A percentile compares a stretch with the other conserved stretches of the same genome.
These are phyloP conservation scores for Kitagawia praeruptora DNA, from an alignment of 129 eudicot species.

Conservation along the genomic window DNA sequence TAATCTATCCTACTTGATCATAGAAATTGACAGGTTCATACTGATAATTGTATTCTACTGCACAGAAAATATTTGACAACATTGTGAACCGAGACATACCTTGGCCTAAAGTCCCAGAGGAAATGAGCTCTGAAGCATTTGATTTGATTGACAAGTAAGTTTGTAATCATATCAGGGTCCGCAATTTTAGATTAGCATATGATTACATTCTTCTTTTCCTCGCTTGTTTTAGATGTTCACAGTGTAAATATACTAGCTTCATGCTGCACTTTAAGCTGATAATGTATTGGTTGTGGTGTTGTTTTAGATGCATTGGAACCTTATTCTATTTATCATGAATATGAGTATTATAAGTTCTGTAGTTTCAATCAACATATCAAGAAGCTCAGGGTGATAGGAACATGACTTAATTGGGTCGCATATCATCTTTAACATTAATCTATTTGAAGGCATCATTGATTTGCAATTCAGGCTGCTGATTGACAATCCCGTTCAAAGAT, in stretches of 20 bases:
- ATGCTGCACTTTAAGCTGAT: neutral
- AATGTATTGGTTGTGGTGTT: neutral
- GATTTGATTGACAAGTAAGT: conserved; percentile 87
- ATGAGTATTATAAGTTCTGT: neutral
- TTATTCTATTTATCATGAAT: neutral
- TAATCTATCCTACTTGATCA: neutral
- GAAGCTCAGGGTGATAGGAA: neutral
- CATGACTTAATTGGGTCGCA: neutral
- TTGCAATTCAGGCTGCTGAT: conserved; percentile 48
- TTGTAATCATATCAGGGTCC: neutral
- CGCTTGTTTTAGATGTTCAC: neutral
- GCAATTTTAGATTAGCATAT: neutral
- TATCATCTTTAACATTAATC: neutral
- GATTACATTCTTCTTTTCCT: neutral
- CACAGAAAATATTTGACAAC: conserved; percentile 88
- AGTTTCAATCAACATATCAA: neutral
- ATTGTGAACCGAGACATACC: conserved; percentile 90
- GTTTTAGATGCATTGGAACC: neutral
- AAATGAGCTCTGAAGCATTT: conserved; percentile 78
- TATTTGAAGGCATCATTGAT: neutral
- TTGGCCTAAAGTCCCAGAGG: conserved; percentile 95
- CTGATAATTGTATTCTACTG: conserved; percentile 23
- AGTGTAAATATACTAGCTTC: neutral
- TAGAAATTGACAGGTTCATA: neutral
- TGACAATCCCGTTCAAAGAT: conserved; percentile 81